phyloP scores from a whole-genome alignment of 2,329 filamentous ascomycete genomes.

The Ophiostoma novo-ulmi region DNA sequence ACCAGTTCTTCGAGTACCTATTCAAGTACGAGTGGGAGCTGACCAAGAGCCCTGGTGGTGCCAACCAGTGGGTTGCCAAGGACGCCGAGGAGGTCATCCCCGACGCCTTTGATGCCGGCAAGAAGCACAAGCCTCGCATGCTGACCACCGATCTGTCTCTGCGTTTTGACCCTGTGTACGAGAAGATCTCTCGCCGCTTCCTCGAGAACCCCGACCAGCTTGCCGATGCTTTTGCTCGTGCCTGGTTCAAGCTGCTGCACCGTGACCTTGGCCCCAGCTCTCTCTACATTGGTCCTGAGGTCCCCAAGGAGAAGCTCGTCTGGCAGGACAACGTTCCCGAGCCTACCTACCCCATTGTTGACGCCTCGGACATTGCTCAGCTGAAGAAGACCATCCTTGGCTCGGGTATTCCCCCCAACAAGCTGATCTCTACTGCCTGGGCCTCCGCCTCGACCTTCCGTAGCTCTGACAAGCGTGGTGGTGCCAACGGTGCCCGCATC shows the following conservation, averaged over 20 bases:
- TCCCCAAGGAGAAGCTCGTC: slow-evolving; percentile 54
- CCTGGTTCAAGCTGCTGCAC: slow-evolving; percentile 81
- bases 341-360: slow-evolving; percentile 52
- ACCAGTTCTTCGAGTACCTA: slow-evolving; percentile 68
- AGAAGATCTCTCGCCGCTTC: slow-evolving; percentile 70
- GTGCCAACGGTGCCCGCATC: slow-evolving; percentile 75
- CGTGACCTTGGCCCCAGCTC: slow-evolving; percentile 69
- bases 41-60: slow-evolving; percentile 68
- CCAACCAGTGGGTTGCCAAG: slow-evolving; percentile 73
- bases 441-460: slow-evolving; percentile 68
- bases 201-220: slow-evolving; percentile 64
- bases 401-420: neutral
- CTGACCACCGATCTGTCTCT: slow-evolving; percentile 69
- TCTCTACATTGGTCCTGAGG: slow-evolving; percentile 69
- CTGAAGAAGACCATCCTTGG: slow-evolving; percentile 66
- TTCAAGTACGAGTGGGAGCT: slow-evolving; percentile 76
- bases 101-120: slow-evolving; percentile 62
- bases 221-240: slow-evolving; percentile 62
- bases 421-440: slow-evolving; percentile 61
- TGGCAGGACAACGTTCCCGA: slow-evolving; percentile 72
- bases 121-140: slow-evolving; percentile 73
- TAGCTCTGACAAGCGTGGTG: slow-evolving; percentile 72
- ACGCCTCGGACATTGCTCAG: slow-evolving; percentile 56
- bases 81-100: slow-evolving; percentile 62
- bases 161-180: slow-evolving; percentile 65